phyloP scores from a whole-genome alignment of 345 rosid genomes.

The Syzygium aqueum region DNA sequence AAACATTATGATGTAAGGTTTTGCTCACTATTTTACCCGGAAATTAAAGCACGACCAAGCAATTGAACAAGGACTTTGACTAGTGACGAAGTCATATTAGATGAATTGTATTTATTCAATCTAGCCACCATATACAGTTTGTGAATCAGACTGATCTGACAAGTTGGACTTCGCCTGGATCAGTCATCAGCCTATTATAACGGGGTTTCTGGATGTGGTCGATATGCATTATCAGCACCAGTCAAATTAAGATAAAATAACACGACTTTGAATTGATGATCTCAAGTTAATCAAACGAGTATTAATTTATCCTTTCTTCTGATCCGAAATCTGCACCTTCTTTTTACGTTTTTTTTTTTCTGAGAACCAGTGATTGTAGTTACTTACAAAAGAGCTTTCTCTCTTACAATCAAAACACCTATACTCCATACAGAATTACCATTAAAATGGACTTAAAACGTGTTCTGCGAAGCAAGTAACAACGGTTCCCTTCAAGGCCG shows the following conservation, averaged over 20 bases:
- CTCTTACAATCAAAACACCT: background rate
- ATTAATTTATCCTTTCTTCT: background rate
- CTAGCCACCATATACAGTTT: background rate
- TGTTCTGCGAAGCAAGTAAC: background rate
- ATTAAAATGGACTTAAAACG: background rate
- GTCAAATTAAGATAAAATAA: background rate
- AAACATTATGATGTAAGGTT: background rate
- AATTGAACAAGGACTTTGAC: background rate
- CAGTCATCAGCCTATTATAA: background rate
- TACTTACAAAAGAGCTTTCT: background rate
- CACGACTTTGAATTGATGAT: background rate
- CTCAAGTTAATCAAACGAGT: background rate
- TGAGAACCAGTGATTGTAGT: background rate
- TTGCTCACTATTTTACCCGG: background rate
- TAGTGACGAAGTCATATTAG: background rate
- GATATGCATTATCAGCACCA: background rate
- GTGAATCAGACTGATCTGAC: background rate
- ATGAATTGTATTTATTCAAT: background rate
- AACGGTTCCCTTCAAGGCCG: background rate
- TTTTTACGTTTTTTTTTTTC: background rate
- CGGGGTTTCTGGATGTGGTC: background rate
- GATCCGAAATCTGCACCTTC: background rate
- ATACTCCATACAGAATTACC: background rate
- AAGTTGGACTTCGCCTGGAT: background rate
- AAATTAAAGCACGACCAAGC: background rate